Percentiles rank a stretch among this genome's conserved stretches.
These are phyloP conservation scores for Xylariaceae sp. DNA, from an alignment of 2,329 filamentous ascomycete genomes.

Conservation along the genomic window DNA sequence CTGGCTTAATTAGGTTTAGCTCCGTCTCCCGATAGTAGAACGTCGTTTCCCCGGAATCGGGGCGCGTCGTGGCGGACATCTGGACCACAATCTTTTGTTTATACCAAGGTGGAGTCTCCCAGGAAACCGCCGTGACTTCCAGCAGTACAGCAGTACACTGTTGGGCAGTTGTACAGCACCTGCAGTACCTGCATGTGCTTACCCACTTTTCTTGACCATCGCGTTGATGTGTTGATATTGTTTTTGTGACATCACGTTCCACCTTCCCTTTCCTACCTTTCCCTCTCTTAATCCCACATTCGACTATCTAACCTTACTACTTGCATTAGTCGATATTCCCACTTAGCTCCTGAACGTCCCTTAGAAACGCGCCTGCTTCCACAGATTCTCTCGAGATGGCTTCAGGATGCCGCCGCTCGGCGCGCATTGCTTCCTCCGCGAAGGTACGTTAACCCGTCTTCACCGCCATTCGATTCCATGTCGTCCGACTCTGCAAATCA, in stretches of 20 bases:
- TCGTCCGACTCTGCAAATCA: not conserved
- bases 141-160: too few relatives aligned
- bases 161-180: too few relatives aligned
- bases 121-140: too few relatives aligned
- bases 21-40: too few relatives aligned
- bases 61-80: too few relatives aligned
- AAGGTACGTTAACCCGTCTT: constrained; percentile 29
- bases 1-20: too few relatives aligned
- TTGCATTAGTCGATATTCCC: constrained; percentile 14
- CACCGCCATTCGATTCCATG: not conserved
- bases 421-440: constrained; percentile 37
- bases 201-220: not conserved
- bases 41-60: too few relatives aligned
- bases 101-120: constrained; percentile 6
- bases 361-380: constrained; percentile 4
- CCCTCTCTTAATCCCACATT: constrained; percentile 1
- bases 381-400: constrained; percentile 28
- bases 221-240: not conserved
- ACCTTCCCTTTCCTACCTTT: constrained; percentile 6
- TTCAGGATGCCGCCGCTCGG: constrained; percentile 35
- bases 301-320: constrained; percentile 5
- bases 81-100: constrained; percentile 9
- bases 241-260: constrained; percentile 21
- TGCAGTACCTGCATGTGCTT: too few relatives aligned
- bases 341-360: constrained; percentile 7